Evolutionary conservation across 768 basidiomycete genomes (phyloP), one percentile per base, ranked within the genome.

Genomic region (Russula sp.): DNA sequence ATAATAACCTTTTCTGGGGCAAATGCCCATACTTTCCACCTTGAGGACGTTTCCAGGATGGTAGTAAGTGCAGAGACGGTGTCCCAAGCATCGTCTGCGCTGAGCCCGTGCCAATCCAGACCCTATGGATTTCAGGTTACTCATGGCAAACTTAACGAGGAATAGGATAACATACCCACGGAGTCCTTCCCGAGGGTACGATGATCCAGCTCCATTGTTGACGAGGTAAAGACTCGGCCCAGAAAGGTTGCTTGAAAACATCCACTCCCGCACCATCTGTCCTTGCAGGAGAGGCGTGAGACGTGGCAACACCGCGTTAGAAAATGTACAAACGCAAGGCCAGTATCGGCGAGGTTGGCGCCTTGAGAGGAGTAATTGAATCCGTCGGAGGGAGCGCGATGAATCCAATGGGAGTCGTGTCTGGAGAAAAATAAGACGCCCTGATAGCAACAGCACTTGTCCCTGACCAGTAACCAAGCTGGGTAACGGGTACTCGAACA

Each of bases 31-130:
- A 70, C 44, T 60, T 73, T 69, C 83, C 82, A 83, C 4, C 72
- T 50, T 26, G 69, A 57, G 18, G 72, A 73, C 5, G 61, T 59
- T 8, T 75, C 67, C 5, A 89, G 70, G 44, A 91, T 81, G 3
- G 34, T 42, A 3, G 73, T 71, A 40, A 94, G 76, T 2, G 87
- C 84, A 30, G 82, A 80, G 7, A 92, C 75, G 2, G 85, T 76
- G 16, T 72, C 73, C 82, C 89, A 90, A 1, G 83, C 87, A 70
- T 94, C 91, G 16, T 75, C 72, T 13, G 87, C 79, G 70, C 90
- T 92, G 5, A 87, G 85, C 0, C 93, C 94, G 70, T 92, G 94
- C 94, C 94, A 96, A 73, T 97, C 94, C 50, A 94, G 79, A 1
- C 94, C 94, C 90, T 92, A 48, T 40, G 46, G 8, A 14, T 9